Conservation (phyloP, 106 monocot genomes). For the Vanilla planifolia region DNA sequence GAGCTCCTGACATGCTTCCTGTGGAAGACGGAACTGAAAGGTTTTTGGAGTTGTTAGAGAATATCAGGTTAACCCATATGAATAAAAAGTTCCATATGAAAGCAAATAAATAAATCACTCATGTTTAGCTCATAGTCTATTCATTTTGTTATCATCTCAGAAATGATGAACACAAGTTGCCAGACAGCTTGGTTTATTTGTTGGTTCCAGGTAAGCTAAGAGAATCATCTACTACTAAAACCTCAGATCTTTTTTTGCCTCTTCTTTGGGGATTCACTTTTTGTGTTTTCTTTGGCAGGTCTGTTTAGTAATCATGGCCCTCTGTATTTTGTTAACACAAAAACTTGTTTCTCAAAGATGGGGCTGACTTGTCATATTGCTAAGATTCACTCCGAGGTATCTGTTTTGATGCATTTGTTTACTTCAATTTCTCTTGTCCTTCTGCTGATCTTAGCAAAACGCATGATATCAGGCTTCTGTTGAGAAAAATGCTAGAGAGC, state of each 20-base stretch:
- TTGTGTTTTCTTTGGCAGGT: conserved; percentile 34
- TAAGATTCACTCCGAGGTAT: conserved; percentile 95
- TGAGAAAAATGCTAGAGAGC: conserved; percentile 77
- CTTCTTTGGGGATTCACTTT: background rate
- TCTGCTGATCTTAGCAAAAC: background rate
- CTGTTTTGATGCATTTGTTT: background rate
- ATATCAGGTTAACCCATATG: conserved; percentile 41
- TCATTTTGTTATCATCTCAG: conserved; percentile 26
- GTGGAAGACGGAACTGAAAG: conserved; percentile 75
- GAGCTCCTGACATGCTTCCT: conserved; percentile 52
- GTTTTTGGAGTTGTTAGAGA: conserved; percentile 63
- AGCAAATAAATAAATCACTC: background rate
- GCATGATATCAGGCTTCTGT: conserved; percentile 93
- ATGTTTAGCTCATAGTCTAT: background rate
- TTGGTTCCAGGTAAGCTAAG: conserved; percentile 72
- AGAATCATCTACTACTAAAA: background rate
- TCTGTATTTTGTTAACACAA: conserved; percentile 90
- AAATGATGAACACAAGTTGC: conserved; percentile 78
- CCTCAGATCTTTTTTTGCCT: background rate
- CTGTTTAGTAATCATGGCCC: conserved; percentile 97
- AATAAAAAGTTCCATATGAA: background rate
- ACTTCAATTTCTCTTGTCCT: background rate
- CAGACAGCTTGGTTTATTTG: conserved; percentile 83
- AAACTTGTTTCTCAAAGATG: conserved; percentile 91
- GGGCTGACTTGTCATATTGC: conserved; percentile 92